Evolutionary conservation across 1,284 basidiomycete species (phyloP), one percentile per base, ranked within the genome.

Genomic region (Cryptococcus sp.): DNA sequence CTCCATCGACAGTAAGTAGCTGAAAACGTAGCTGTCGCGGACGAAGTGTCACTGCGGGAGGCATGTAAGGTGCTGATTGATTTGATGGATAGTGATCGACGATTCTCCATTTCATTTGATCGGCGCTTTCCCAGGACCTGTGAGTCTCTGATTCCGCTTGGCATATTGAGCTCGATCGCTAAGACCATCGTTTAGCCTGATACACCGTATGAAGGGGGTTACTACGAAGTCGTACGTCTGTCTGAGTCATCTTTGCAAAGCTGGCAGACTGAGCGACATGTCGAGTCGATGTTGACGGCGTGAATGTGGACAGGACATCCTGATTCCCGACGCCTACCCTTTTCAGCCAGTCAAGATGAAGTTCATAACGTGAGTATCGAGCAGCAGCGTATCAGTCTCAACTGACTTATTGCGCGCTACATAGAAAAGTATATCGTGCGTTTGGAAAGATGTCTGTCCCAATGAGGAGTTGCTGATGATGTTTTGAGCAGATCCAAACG

Each of bases 311-410:
- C 66, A 93, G 92, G 93, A 97, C 77, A 97, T 97, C 68, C 83
- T 88, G n/a, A 92, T 97, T 64, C 93, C 94, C 1, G 91, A 94
- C 52, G 85, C 88, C 50, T 98, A 98, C 76, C 95, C 95, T 5
- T 98, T 98, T 78, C 90, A 94, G 78, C 93, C 95, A 0, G 89
- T 96, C 62, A 97, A 98, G 83, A 98, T 99, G 93, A 93, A 93
- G 77, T 96, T 96, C 78, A 86, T 91, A 68, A 95, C 91, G 60
- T 82, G 50, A 61, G 80, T 78, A n/a, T 20, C 11, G 15, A 7
- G 23, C 20, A 13, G 25, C n/a, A 42, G 19, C 23, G 30, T 49
- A 16, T 5, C 38, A 30, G n/a, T 38, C 19, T 55, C 54, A 47
- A 25, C 17, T 47, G 39, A 54, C 54, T 43, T 50, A 40, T 60